Evolutionary conservation across 2,329 filamentous ascomycete genomes (phyloP).

Genomic region (Ophiostoma tasmaniense): DNA sequence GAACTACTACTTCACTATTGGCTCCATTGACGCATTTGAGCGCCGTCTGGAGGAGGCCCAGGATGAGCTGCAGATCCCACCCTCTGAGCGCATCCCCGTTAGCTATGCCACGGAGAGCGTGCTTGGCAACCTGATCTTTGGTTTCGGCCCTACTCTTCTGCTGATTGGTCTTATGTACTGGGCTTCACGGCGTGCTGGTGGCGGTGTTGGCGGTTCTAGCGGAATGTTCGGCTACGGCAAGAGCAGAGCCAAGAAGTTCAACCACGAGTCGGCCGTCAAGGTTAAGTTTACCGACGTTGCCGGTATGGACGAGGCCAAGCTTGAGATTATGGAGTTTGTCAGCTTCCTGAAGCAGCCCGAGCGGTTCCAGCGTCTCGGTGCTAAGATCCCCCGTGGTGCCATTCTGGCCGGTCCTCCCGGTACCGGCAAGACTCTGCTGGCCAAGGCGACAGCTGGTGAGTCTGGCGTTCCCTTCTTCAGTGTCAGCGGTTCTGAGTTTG

Average conservation of each 20-base stretch:
- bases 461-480: conserved; percentile 97
- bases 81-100: conserved; percentile 83
- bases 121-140: conserved; percentile 61
- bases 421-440: conserved; percentile 94
- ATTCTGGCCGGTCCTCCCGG: conserved; percentile 96
- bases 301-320: conserved; percentile 96
- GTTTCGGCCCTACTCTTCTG: conserved; percentile 78
- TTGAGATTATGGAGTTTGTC: conserved; percentile 98
- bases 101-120: conserved; percentile 74
- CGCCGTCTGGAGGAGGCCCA: conserved; percentile 81
- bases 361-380: conserved; percentile 85
- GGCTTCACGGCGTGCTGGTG: conserved; percentile 62
- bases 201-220: conserved; percentile 52
- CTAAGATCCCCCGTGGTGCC: conserved; percentile 94
- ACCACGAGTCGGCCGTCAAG: conserved; percentile 91
- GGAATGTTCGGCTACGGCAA: conserved; percentile 95
- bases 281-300: conserved; percentile 96
- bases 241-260: conserved; percentile 94
- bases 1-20: conserved; percentile 90
- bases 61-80: conserved; percentile 74
- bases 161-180: conserved; percentile 77
- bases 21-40: conserved; percentile 89
- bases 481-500: conserved; percentile 96
- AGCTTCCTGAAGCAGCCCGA: conserved; percentile 92
- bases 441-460: conserved; percentile 95